Evolutionary conservation across 2,329 filamentous ascomycete species (phyloP).

Genomic region (Lasiodiplodia gonubiensis): DNA sequence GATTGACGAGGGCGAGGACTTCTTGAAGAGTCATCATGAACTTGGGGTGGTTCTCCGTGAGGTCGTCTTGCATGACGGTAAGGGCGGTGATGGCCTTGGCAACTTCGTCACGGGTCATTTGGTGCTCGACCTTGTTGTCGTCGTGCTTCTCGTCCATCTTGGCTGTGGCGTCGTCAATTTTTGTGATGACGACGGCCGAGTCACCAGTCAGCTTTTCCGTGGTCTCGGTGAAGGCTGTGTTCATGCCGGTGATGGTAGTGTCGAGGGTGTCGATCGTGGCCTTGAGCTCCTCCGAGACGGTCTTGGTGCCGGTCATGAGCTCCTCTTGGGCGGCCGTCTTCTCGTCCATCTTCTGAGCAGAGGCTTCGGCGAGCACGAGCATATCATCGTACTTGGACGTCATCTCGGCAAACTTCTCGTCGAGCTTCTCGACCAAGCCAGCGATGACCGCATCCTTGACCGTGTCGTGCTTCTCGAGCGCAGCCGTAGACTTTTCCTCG

Average conservation of each 20-base stretch:
- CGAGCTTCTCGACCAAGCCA: conserved; percentile 63
- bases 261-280: conserved; percentile 84
- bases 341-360: conserved; percentile 73
- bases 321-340: conserved; percentile 75
- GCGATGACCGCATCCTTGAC: conserved; percentile 60
- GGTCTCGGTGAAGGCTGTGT: conserved; percentile 73
- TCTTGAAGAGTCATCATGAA: conserved; percentile 86
- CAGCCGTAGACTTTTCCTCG: conserved; percentile 63
- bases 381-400: conserved; percentile 89
- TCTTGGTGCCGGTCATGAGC: conserved; percentile 75
- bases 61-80: conserved; percentile 76
- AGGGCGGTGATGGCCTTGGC: conserved; percentile 75
- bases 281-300: conserved; percentile 85
- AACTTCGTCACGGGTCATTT: conserved; percentile 80
- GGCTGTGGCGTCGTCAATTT: conserved; percentile 77
- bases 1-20: conserved; percentile 78
- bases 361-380: conserved; percentile 74
- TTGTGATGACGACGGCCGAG: conserved; percentile 82
- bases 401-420: conserved; percentile 82
- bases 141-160: conserved; percentile 77
- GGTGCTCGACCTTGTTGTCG: conserved; percentile 78
- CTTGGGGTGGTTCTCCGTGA: conserved; percentile 85
- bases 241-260: conserved; percentile 58
- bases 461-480: conserved; percentile 66
- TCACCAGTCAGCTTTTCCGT: conserved; percentile 87